Conservation (phyloP, 208 protist genomes). For the Naegleria lovaniensis region DNA sequence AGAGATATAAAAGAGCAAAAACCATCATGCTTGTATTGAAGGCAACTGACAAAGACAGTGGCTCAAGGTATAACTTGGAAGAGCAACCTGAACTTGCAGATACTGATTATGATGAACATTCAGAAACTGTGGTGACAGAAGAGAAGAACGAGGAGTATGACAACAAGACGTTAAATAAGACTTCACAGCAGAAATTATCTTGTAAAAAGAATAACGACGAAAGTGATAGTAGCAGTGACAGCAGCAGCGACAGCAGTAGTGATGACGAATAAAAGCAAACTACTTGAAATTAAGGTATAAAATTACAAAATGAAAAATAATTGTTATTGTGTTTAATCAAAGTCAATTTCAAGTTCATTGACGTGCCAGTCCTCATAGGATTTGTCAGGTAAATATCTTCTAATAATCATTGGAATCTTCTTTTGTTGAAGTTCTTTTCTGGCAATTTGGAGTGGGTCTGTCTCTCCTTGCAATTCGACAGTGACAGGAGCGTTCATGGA, state of each 20-base stretch:
- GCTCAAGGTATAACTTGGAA: not conserved
- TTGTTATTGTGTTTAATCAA: not conserved
- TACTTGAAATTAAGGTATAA: too few species aligned
- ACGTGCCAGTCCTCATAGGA: constrained; percentile 79
- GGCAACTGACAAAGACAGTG: not conserved
- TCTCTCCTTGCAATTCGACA: constrained; percentile 90
- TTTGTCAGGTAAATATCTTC: constrained; percentile 86
- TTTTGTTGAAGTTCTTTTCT: constrained; percentile 89
- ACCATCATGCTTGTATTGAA: not conserved
- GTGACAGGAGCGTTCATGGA: constrained; percentile 95
- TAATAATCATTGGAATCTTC: constrained; percentile 96
- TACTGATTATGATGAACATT: not conserved
- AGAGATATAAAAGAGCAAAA: not conserved
- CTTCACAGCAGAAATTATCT: too few species aligned
- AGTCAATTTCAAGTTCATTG: constrained; percentile 12
- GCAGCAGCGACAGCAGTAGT: not conserved
- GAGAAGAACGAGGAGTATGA: not conserved
- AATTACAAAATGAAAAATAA: too few species aligned
- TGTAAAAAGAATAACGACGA: not conserved
- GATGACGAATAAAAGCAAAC: not conserved
- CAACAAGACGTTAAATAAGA: not conserved
- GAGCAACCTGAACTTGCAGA: not conserved
- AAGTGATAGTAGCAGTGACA: not conserved
- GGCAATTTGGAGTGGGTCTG: constrained; percentile 95
- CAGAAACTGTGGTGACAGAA: not conserved